These are phyloP conservation scores for Erythrobasidium yunnanense DNA, from an alignment of 768 basidiomycete species.

Conservation along the genomic window DNA sequence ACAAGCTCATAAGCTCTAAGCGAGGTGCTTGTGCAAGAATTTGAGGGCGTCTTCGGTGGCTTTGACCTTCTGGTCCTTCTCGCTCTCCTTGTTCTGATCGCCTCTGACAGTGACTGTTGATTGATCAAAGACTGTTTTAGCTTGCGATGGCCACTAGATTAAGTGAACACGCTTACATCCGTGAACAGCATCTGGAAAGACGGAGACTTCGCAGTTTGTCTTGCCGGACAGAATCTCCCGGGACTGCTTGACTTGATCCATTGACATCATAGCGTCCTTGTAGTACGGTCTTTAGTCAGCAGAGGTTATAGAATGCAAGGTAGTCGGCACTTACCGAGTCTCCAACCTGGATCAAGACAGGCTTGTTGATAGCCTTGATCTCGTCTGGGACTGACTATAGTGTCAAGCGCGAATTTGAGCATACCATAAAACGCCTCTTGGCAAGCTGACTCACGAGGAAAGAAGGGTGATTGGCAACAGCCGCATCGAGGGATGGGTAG, in stretches of 20 bases:
- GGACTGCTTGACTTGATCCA: constrained; percentile 15
- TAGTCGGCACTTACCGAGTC: constrained; percentile 11
- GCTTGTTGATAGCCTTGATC: constrained; percentile 12
- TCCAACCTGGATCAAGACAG: constrained; percentile 19
- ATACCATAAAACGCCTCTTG: too few relatives aligned
- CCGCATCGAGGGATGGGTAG: constrained; percentile 29
- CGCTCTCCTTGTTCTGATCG: constrained; percentile 7
- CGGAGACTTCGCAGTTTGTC: not conserved
- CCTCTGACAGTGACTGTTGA: constrained; percentile 12
- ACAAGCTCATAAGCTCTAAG: not conserved
- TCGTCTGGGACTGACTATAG: constrained; percentile 20
- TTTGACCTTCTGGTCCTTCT: constrained; percentile 9
- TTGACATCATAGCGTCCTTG: constrained; percentile 16
- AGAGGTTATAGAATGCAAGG: not conserved
- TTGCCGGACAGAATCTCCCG: constrained; percentile 15
- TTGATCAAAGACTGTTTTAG: not conserved
- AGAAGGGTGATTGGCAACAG: constrained; percentile 41
- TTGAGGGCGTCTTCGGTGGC: constrained; percentile 4
- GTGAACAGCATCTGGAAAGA: constrained; percentile 15
- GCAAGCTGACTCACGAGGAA: constrained; percentile 26
- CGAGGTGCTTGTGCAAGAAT: constrained; percentile 11
- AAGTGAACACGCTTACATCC: not conserved
- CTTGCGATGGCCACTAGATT: not conserved
- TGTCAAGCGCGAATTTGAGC: not conserved
- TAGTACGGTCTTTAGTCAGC: not conserved